Conservation (phyloP, 768 basidiomycete genomes). For the Boletus rubescentipes region DNA sequence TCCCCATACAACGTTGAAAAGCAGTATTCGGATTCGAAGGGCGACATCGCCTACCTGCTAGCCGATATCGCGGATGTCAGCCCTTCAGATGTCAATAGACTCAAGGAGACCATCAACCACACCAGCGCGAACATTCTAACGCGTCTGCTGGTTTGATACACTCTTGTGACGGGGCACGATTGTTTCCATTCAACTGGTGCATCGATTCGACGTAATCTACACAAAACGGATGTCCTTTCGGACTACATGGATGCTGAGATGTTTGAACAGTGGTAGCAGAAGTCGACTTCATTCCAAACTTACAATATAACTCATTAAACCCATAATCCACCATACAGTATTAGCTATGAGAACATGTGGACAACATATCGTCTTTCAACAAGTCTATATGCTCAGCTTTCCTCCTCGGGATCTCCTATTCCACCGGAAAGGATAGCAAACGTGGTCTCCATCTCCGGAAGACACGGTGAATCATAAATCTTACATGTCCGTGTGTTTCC, state of each 20-base stretch:
- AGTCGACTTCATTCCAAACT: not conserved
- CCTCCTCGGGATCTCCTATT: conserved; percentile 94
- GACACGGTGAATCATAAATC: conserved; percentile 96
- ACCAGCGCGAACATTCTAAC: conserved; percentile 90
- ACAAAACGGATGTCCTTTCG: not conserved
- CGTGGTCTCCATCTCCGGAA: conserved; percentile 94
- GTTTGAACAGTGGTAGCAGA: not conserved
- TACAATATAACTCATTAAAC: conserved; percentile 15
- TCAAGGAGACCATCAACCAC: conserved; percentile 74
- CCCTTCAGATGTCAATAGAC: conserved; percentile 69
- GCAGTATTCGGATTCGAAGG: conserved; percentile 98
- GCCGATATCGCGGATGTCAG: conserved; percentile 95
- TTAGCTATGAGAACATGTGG: not conserved
- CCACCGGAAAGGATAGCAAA: conserved; percentile 92
- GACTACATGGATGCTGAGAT: not conserved
- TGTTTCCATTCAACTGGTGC: conserved; percentile 53
- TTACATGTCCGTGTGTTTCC: conserved; percentile 93
- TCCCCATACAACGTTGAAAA: conserved; percentile 98
- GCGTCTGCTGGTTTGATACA: conserved; percentile 64
- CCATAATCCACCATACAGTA: conserved; percentile 6
- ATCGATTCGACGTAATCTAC: conserved; percentile 20
- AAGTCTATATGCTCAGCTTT: conserved; percentile 40
- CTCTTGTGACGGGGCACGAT: not conserved
- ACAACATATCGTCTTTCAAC: not conserved
- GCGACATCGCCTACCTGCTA: conserved; percentile 92